Evolutionary conservation across 2,329 filamentous ascomycete genomes (phyloP).

Genomic region (Cyclaneusma minus): DNA sequence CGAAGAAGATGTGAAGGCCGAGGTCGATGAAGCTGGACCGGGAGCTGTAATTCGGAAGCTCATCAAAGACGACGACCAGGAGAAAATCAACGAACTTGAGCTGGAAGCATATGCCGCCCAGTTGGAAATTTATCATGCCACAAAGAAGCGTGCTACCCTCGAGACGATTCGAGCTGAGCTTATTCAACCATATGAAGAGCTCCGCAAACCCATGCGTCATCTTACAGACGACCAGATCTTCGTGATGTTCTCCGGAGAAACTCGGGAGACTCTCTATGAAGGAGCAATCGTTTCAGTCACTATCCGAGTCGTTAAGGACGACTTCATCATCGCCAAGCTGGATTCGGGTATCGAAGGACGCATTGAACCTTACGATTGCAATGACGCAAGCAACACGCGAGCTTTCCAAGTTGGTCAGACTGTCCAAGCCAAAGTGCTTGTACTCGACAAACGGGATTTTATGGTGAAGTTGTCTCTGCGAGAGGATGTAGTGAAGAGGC

Average conservation of each 20-base stretch:
- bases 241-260: constrained; percentile 94
- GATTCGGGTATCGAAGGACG: constrained; percentile 90
- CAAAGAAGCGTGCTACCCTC: constrained; percentile 86
- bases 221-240: constrained; percentile 70
- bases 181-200: constrained; percentile 84
- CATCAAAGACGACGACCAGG: constrained; percentile 86
- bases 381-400: constrained; percentile 52
- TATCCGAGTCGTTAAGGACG: constrained; percentile 75
- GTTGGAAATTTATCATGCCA: constrained; percentile 80
- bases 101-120: constrained; percentile 96
- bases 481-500: constrained; percentile 63
- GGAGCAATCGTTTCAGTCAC: constrained; percentile 89
- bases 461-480: constrained; percentile 70
- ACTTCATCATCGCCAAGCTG: constrained; percentile 84
- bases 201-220: constrained; percentile 63
- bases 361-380: constrained; percentile 58
- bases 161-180: constrained; percentile 93
- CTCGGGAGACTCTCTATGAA: constrained; percentile 62
- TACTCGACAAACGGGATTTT: constrained; percentile 76
- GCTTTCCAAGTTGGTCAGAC: constrained; percentile 70
- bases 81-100: constrained; percentile 90
- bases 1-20: constrained; percentile 93
- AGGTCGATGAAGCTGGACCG: constrained; percentile 77
- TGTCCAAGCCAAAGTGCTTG: constrained; percentile 73
- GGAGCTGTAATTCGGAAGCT: constrained; percentile 87